Evolutionary conservation across 768 basidiomycete genomes (phyloP).

Genomic region (Tricholoma flavovirens): DNA sequence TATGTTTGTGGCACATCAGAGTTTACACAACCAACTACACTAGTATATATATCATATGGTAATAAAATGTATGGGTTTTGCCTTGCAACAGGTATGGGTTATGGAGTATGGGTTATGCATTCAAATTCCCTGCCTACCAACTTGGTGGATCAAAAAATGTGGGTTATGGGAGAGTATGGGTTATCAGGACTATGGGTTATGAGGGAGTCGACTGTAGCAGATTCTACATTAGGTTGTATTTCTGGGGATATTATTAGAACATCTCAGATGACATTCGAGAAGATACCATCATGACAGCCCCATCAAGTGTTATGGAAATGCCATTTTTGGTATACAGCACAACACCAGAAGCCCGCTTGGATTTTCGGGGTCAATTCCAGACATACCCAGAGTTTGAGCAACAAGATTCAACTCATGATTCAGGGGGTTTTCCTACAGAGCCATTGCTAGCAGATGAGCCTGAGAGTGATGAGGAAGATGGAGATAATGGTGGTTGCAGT

Average conservation of each 20-base stretch:
- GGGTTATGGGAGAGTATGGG: too few relatives aligned
- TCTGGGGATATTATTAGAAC: background rate
- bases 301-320: background rate
- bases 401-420: background rate
- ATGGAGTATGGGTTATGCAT: too few relatives aligned
- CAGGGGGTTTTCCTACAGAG: background rate
- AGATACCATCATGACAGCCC: background rate
- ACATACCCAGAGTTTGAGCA: background rate
- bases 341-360: background rate
- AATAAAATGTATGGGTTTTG: too few relatives aligned
- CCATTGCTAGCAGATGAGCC: background rate
- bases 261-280: background rate
- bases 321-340: background rate
- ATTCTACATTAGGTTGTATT: background rate
- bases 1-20: too few relatives aligned
- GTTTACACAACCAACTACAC: too few relatives aligned
- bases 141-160: too few relatives aligned
- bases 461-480: background rate
- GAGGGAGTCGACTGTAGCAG: too few relatives aligned
- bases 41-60: too few relatives aligned
- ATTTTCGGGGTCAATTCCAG: background rate
- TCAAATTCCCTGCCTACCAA: too few relatives aligned
- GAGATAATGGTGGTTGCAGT: background rate
- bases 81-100: too few relatives aligned
- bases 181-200: too few relatives aligned